Evolutionary conservation across 192 early-diverging fungal species (phyloP).

Genomic region (Coemansia sp.): DNA sequence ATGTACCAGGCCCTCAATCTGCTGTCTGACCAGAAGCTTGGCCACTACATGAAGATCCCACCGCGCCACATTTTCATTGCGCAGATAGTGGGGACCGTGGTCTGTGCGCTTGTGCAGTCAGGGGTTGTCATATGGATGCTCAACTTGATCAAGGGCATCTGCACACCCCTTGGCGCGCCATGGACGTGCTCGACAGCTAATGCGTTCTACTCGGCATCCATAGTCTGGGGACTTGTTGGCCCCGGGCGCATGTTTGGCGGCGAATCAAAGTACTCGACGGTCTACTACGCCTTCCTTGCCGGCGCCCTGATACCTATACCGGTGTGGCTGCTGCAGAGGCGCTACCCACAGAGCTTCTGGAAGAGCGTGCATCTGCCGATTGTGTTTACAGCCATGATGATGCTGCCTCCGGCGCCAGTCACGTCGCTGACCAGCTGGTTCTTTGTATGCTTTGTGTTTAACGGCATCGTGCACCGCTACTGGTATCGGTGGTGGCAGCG

Average conservation of each 20-base stretch:
- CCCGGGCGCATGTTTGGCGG: constrained; percentile 4
- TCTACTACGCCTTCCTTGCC: constrained; percentile 51
- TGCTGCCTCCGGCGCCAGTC: constrained; percentile 55
- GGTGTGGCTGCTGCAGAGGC: constrained; percentile 53
- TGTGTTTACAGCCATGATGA: constrained; percentile 52
- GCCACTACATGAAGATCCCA: constrained; percentile 69
- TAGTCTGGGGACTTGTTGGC: constrained; percentile 46
- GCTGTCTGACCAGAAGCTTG: constrained; percentile 58
- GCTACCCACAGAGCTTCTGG: constrained; percentile 50
- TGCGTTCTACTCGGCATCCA: constrained; percentile 18
- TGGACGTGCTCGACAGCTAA: constrained; percentile 34
- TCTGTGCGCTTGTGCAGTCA: constrained; percentile 57
- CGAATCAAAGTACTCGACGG: constrained; percentile 38
- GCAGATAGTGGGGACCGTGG: constrained; percentile 59
- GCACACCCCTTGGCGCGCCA: constrained; percentile 3
- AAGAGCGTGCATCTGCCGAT: constrained; percentile 58
- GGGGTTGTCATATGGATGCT: too few relatives aligned
- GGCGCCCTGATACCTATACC: constrained; percentile 58
- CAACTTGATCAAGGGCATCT: constrained; percentile 12
- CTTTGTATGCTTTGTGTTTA: constrained; percentile 52
- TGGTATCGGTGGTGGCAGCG: constrained; percentile 56
- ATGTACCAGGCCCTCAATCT: constrained; percentile 60
- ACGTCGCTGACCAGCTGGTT: constrained; percentile 47
- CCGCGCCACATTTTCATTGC: constrained; percentile 61
- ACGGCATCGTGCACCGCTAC: constrained; percentile 54